Conservation (phyloP, 768 basidiomycete genomes). For the Hypholoma fasciculare region DNA sequence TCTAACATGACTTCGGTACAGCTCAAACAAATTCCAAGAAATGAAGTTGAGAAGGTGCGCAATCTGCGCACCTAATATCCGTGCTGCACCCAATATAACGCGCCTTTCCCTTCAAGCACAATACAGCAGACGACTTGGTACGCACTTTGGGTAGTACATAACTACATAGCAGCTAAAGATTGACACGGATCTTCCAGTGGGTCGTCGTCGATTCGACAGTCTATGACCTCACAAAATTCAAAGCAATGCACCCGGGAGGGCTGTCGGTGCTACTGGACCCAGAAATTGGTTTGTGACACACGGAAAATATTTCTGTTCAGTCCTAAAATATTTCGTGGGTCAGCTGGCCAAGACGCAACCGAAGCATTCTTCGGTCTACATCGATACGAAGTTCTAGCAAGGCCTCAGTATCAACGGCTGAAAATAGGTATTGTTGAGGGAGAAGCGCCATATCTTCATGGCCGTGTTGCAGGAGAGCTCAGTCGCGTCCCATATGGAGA, state of each 20-base stretch:
- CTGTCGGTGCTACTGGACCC: slow-evolving; percentile 67
- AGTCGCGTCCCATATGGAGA: slow-evolving; percentile 87
- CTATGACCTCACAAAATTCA: slow-evolving; percentile 79
- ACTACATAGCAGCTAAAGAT: neutral
- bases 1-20: slow-evolving; percentile 27
- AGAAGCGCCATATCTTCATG: slow-evolving; percentile 53
- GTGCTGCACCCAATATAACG: neutral
- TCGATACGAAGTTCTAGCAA: slow-evolving; percentile 77
- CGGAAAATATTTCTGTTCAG: neutral
- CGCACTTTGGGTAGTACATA: slow-evolving; percentile 13
- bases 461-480: slow-evolving; percentile 53
- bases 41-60: slow-evolving; percentile 73
- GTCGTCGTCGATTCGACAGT: slow-evolving; percentile 83
- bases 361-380: slow-evolving; percentile 89
- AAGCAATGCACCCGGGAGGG: slow-evolving; percentile 82
- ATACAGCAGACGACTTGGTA: slow-evolving; percentile 73
- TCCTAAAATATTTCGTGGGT: neutral
- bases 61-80: neutral
- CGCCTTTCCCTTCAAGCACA: slow-evolving; percentile 55
- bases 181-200: slow-evolving; percentile 49
- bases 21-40: slow-evolving; percentile 46
- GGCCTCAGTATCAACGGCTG: slow-evolving; percentile 72
- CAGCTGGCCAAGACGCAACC: slow-evolving; percentile 86
- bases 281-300: slow-evolving; percentile 58
- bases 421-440: slow-evolving; percentile 72